These are phyloP conservation scores for Dryas alaskensis DNA, from an alignment of 306 rosid genomes.

Conservation along the genomic window DNA sequence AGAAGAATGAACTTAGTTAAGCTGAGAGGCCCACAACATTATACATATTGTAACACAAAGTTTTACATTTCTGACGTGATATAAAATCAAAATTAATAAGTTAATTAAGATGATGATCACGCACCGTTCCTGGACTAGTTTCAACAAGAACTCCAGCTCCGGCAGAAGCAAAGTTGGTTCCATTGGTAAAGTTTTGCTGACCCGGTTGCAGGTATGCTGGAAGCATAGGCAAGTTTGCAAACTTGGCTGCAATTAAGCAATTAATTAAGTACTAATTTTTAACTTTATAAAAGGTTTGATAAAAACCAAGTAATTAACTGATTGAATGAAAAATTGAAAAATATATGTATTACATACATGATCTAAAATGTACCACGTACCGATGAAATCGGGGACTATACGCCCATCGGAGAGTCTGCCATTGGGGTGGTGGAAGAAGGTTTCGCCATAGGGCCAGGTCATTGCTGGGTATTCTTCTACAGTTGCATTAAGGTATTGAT, in stretches of 20 bases:
- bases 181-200: slow-evolving; percentile 28
- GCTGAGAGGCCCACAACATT: too few species aligned
- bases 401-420: slow-evolving; percentile 49
- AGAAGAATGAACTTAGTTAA: too few species aligned
- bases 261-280: too few species aligned
- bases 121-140: slow-evolving; percentile 3
- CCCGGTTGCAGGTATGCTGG: slow-evolving; percentile 50
- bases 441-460: slow-evolving; percentile 36
- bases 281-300: too few species aligned
- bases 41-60: too few species aligned
- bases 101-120: too few species aligned
- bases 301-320: too few species aligned
- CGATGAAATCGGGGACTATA: slow-evolving; percentile 42
- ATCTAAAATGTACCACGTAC: slow-evolving; percentile 6
- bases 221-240: slow-evolving; percentile 44
- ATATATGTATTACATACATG: too few species aligned
- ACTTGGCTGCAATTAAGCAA: slow-evolving; percentile 45
- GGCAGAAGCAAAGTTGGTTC: slow-evolving; percentile 63
- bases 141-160: slow-evolving; percentile 52
- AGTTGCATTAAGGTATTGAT: slow-evolving; percentile 43
- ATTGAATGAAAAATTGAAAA: too few species aligned
- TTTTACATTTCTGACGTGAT: too few species aligned
- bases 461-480: slow-evolving; percentile 13
- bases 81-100: too few species aligned
- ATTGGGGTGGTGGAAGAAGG: slow-evolving; percentile 38